Base-by-base conservation (phyloP, 495 filamentous ascomycete genomes). In the Penicillium waksmanii region DNA sequence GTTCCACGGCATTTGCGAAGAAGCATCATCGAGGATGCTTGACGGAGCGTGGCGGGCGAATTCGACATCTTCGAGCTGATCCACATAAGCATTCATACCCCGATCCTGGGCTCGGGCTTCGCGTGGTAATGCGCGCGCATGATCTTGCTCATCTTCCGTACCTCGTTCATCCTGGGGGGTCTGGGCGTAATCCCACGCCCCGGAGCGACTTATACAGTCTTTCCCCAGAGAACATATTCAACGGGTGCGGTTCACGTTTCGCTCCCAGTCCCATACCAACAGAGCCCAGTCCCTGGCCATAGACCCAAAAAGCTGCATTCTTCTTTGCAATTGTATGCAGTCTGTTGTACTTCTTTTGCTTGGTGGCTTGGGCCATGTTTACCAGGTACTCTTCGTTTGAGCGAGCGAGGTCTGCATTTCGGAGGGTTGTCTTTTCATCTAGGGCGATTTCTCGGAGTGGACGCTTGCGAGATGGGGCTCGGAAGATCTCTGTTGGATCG, bases 1-100 rank as follows among this genome's bases (percentile, higher is more conserved):
- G 62, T 90, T 90, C 88, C 88, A 91, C 43, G 88, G 88, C 81
- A 90, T 85, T 35, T 82, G 80, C 2, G 81, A 84, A 11, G 84
- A 84, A 42, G 75, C 74, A 44, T 85, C 79, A 56, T 88, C 84
- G n/a, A 78, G 72, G 2, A 88, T 78, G 17, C 80, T 77, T 0
- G 79, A 74, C 1, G 80, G 79, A 6, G 84, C 86, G 23, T 86
- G 80, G 51, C 88, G 84, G 6, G 82, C 85, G 27, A 87, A 67
- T 71, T 91, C 88, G 33, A 87, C 69, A 19, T 80, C 81, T 69
- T 60, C 18, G 19, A 82, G 71, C 27, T 31, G 27, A 31, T 31
- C 27, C 27, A 31, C 27, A 31, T 31, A 1, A 1, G 27, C 27
- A 31, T 31, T 31, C 8, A 9, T 9, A 31, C 27, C 27, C 27